Base-by-base conservation (phyloP, 139 green algal species). In the Yamagishiella unicocca region DNA sequence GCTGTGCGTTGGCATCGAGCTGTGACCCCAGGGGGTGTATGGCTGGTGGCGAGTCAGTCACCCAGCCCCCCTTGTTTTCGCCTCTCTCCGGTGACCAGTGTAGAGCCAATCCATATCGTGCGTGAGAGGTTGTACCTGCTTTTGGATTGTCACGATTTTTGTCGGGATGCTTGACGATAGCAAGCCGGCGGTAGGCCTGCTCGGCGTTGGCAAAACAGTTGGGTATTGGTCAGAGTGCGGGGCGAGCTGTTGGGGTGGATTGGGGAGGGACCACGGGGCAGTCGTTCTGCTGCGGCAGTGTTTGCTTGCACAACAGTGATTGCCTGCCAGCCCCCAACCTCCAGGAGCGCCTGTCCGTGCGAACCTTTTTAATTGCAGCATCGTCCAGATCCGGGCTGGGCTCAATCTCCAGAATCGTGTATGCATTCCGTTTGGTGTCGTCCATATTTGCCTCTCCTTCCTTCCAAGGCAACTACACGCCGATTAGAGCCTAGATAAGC, bases 161-260 rank as follows among this genome's bases (percentile, higher is more conserved):
- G 88, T 98, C 96, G 3, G 96, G 96, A 74, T 98, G 96, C 91
- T 96, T 96, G 5, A 90, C 55, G 19, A 98, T 89, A 0, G 96
- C 96, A 10, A 96, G 76, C 33, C 87, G 90, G 25, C 94, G 89
- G 72, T 96, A 98, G 4, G 94, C 94, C 95, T 97, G 90, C 87
- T 55, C 40, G 17, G 50, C 12, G 50, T 58, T 17, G 45, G 61
- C 33, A 84, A 37, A 8, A 33, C 50, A 17, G 50, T 61, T 25
- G 50, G 50, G 50, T 25, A 61, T 12, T 12, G 50, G 50, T 61
- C 50, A 12, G 14, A n/a, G n/a, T n/a, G n/a, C n/a, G n/a, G n/a
- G n/a, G n/a, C n/a, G n/a, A n/a, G n/a, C n/a, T n/a, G n/a, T n/a
- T n/a, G n/a, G n/a, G n/a, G n/a, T n/a, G n/a, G n/a, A n/a, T n/a